These are phyloP conservation scores for Gracilaria gracilis DNA, from an alignment of 23 red algal species.

Conservation along the genomic window DNA sequence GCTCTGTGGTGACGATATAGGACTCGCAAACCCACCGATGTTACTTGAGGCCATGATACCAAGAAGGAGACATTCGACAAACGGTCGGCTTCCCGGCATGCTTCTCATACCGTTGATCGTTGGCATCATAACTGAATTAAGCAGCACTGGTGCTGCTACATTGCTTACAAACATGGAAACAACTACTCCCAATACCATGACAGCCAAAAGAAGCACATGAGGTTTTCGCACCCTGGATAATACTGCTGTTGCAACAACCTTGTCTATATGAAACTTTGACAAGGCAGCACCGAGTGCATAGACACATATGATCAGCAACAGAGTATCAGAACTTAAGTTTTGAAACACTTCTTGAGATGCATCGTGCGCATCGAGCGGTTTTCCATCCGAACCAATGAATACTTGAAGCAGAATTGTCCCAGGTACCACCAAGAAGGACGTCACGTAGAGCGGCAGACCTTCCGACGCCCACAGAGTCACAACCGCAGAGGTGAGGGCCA, in stretches of 20 bases:
- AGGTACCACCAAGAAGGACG: conserved; percentile 82
- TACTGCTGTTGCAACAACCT: conserved; percentile 71
- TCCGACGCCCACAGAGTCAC: conserved; percentile 91
- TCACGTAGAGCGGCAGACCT: conserved; percentile 95
- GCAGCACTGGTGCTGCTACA: conserved; percentile 95
- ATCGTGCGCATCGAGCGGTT: conserved; percentile 55
- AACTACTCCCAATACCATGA: conserved; percentile 85
- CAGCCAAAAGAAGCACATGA: conserved; percentile 68
- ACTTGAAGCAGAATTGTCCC: conserved; percentile 70
- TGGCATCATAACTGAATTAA: conserved; percentile 88
- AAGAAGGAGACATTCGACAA: conserved; percentile 87
- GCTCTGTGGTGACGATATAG: conserved; percentile 98
- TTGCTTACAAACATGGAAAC: conserved; percentile 96
- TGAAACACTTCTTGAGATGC: conserved; percentile 79
- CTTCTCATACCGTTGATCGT: conserved; percentile 72
- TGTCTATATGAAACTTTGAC: conserved; percentile 88
- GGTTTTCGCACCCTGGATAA: conserved; percentile 66
- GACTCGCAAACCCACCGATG: conserved; percentile 94
- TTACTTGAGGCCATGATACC: conserved; percentile 91
- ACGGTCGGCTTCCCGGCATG: conserved; percentile 31
- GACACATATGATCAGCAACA: conserved; percentile 96
- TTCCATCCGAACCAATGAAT: conserved; percentile 78
- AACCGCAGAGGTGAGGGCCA: conserved; percentile 72
- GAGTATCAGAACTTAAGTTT: conserved; percentile 76
- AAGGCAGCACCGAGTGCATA: conserved; percentile 88